Conservation (phyloP, 371 early-diverging fungal species). For the Lichtheimia ramosa region DNA sequence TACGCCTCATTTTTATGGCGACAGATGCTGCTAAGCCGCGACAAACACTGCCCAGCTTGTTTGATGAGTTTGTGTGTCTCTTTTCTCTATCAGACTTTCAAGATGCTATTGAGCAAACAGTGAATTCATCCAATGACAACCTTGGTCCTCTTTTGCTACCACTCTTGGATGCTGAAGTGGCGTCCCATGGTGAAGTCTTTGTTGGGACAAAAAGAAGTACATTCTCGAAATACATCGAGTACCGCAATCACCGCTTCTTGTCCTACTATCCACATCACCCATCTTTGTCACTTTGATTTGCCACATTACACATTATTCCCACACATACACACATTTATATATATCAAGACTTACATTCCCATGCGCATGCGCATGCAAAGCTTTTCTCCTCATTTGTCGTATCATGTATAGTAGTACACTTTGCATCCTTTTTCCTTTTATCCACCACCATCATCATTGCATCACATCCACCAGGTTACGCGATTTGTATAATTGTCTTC, state of each 20-base stretch:
- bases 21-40: constrained; percentile 57
- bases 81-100: constrained; percentile 56
- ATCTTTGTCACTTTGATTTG: background rate
- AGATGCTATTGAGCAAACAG: constrained; percentile 22
- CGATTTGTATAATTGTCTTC: too few species aligned
- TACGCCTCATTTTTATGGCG: constrained; percentile 53
- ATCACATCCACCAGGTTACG: too few species aligned
- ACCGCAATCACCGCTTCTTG: constrained; percentile 24
- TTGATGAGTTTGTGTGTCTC: constrained; percentile 48
- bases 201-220: constrained; percentile 44
- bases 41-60: constrained; percentile 24
- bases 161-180: constrained; percentile 48
- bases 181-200: constrained; percentile 38
- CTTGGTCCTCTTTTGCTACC: constrained; percentile 25
- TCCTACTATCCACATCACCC: constrained; percentile 12
- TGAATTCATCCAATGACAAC: constrained; percentile 6
- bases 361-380: too few species aligned
- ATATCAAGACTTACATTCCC: background rate
- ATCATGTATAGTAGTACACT: too few species aligned
- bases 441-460: too few species aligned
- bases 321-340: background rate
- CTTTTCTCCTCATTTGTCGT: too few species aligned
- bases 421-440: too few species aligned
- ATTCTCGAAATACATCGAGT: constrained; percentile 42
- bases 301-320: too few species aligned